Evolutionary conservation across 1,139 yeast genomes (phyloP), one percentile per base, ranked within the genome.

Genomic region (Geotrichum cucujoidarum): DNA sequence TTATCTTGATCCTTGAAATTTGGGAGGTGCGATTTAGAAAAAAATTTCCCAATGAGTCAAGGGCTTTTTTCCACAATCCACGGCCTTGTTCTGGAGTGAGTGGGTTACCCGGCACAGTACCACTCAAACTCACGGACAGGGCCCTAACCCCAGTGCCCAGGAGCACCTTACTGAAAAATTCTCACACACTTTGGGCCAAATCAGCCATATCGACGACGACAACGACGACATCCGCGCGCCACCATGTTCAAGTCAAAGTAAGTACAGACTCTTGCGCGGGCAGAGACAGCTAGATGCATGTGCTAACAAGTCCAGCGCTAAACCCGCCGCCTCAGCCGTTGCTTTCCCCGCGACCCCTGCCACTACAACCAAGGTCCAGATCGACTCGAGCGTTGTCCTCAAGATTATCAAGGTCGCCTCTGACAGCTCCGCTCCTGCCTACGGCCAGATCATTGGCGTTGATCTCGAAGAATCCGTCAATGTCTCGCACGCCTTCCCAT

Each of bases 371-470:
- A 46, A 52, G 22, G 68, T 66, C 37, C 57, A 59, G 53, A 54
- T 67, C 46, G 70, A 67, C 54, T 60, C 70, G 18, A 56, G 63
- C 29, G 90, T 78, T 31, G 82, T 83, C 46, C 73, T 87, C 58
- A 81, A 83, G 55, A 74, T 88, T 56, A 73, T 83, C 57, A 81
- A 84, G 65, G 88, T 85, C 65, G 80, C 89, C 14, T 75, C 87
- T 37, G 87, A 82, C 53, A 72, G 76, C 60, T 76, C 74, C 61
- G 73, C 80, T 17, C 71, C 82, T 30, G 82, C 77, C 49, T 76
- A 86, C 25, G 96, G 96, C 27, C 81, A 90, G 42, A 72, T 88
- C 48, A 77, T 83, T 50, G 96, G 95, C 17, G 75, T 83, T 54
- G 80, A 78, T 50, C 78, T 74, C 55, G 77, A 67, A 32, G 80